Evolutionary conservation across 1,284 basidiomycete genomes (phyloP), one percentile per base, ranked within the genome.

Genomic region (Leccinum solheimii): DNA sequence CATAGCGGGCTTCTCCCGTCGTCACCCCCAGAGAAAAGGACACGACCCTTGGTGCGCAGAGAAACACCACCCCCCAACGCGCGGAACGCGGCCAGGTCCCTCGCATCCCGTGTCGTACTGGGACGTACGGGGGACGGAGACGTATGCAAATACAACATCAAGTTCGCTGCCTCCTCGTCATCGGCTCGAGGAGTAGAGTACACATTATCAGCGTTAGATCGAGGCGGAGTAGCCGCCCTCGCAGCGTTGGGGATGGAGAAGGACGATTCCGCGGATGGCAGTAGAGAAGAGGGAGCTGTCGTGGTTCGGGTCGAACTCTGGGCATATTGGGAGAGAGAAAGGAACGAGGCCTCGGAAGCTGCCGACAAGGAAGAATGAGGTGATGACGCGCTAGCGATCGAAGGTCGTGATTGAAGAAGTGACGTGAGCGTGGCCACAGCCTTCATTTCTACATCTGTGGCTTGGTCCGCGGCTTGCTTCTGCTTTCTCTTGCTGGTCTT

Each of bases 61-160:
- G 79, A 79, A 51, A 78, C 72, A 26, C 78, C 75, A 45, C 75
- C 73, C 52, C 82, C 79, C 19, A 90, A 76, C 13, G 81, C 78
- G 40, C 85, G 80, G 69, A 80, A 86, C 6, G 85, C 80, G 6
- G 80, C 79, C 27, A 45, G 2, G 40, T 87, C 83, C 62, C 80
- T 82, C 38, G 77, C 76, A 49, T 77, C 76, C 51, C 75, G 77
- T 43, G 77, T 80, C 8, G 75, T 72, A 26, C 77, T 76, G 16
- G 83, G 81, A 52, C 90, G 83, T n/a, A 80, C 87, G 6, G 90
- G 90, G 0, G 89, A 91, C 1, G 90, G 90, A 3, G 89, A 91
- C 7, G 90, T 91, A 48, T 91, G 90, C 55, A 92, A 82, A 74
- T 84, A 90, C 43, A 92, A 78, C 84, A 92, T 89, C 49, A 92